Evolutionary conservation across 1,139 yeast genomes (phyloP).

Genomic region (Hemisphaericaspora xylanilytica): DNA sequence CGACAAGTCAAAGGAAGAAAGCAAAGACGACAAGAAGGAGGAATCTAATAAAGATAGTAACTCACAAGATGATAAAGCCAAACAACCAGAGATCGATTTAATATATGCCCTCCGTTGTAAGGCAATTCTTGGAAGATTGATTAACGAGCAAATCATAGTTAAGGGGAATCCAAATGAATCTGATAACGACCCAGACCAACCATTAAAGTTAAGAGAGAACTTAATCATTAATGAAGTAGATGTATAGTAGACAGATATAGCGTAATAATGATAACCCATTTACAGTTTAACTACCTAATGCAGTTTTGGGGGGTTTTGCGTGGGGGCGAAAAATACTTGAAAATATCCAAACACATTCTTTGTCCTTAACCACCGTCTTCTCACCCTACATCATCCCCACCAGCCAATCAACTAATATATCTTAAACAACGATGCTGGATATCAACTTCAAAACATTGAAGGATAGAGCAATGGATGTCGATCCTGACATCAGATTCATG

Average conservation of each 20-base stretch:
- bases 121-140: constrained; percentile 10
- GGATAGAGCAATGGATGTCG: constrained; percentile 63
- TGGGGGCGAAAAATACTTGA: too few relatives aligned
- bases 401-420: background rate
- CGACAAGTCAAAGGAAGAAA: background rate
- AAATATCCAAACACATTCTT: too few relatives aligned
- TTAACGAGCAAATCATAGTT: constrained; percentile 11
- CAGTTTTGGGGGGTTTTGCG: background rate
- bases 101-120: constrained; percentile 14
- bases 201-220: constrained; percentile 8
- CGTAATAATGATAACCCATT: constrained; percentile 4
- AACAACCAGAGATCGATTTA: constrained; percentile 5
- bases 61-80: background rate
- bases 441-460: constrained; percentile 26
- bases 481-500: constrained; percentile 85
- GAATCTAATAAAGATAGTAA: constrained; percentile 3
- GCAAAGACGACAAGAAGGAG: constrained; percentile 13
- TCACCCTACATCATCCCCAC: too few relatives aligned
- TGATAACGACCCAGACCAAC: constrained; percentile 9
- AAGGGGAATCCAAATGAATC: constrained; percentile 11
- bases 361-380: too few relatives aligned
- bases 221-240: constrained; percentile 19
- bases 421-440: constrained; percentile 17
- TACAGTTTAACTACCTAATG: constrained; percentile 10
- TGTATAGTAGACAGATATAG: constrained; percentile 8